These are phyloP conservation scores for Tetrapisispora fleetii DNA, from an alignment of 805 yeast genomes.

Conservation along the genomic window DNA sequence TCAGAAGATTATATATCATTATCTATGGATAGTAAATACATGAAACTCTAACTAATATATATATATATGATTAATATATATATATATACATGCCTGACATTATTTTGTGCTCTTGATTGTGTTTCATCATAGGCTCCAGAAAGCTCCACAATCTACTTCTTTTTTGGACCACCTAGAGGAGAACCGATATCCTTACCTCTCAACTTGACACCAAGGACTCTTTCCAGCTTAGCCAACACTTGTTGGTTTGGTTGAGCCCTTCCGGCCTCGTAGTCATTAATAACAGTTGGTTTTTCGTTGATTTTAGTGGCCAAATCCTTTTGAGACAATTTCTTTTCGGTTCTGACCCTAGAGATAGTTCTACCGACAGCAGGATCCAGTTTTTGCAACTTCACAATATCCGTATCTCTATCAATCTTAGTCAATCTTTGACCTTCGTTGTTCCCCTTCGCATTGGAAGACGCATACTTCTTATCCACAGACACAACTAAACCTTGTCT, in stretches of 20 bases:
- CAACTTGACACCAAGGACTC: constrained; percentile 87
- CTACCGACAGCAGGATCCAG: constrained; percentile 78
- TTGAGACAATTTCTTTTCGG: constrained; percentile 81
- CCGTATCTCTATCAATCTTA: constrained; percentile 86
- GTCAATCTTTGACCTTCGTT: constrained; percentile 94
- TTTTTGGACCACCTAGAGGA: constrained; percentile 51
- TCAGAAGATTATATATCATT: background rate
- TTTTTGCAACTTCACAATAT: constrained; percentile 86
- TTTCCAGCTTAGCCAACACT: constrained; percentile 80
- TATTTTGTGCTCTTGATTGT: background rate
- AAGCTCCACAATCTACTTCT: constrained; percentile 21
- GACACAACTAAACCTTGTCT: constrained; percentile 82
- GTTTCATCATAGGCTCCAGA: background rate
- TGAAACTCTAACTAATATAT: background rate
- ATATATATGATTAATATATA: background rate
- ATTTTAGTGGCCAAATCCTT: constrained; percentile 93
- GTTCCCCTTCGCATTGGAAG: constrained; percentile 51
- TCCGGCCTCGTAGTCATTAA: constrained; percentile 95
- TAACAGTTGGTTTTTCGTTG: constrained; percentile 90
- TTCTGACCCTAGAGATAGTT: constrained; percentile 76
- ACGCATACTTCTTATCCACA: constrained; percentile 85
- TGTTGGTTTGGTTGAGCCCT: constrained; percentile 96
- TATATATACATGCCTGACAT: background rate
- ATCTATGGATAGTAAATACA: background rate
- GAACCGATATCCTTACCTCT: constrained; percentile 94